Conservation (phyloP, 1,284 basidiomycete species). For the Ustilago curta region DNA sequence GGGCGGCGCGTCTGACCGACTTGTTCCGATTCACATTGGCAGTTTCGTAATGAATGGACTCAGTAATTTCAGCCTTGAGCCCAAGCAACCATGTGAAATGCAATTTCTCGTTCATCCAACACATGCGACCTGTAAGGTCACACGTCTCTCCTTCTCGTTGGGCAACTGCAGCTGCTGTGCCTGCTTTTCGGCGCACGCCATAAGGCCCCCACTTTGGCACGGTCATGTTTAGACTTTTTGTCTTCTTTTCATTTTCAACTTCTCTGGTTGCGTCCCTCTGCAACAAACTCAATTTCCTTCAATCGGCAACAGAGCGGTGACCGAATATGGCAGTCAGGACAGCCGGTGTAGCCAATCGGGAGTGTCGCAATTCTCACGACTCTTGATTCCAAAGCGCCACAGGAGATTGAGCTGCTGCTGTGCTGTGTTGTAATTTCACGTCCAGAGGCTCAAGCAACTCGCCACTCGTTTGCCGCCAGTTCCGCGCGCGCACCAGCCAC, state of each 20-base stretch:
- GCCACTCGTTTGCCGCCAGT: background rate
- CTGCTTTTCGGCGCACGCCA: no score
- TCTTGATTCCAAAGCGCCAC: background rate
- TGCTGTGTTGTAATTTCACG: conserved; percentile 2
- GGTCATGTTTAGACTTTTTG: no score
- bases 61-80: no score
- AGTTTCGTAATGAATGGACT: no score
- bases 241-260: conserved; percentile 1
- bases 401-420: background rate
- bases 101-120: no score
- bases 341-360: conserved; percentile 1
- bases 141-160: no score
- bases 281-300: background rate
- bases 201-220: no score
- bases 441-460: background rate
- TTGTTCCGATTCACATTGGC: conserved; percentile 1
- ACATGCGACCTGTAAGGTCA: no score
- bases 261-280: background rate
- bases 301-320: conserved; percentile 3
- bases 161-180: no score
- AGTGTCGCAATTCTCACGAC: background rate
- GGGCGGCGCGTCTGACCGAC: conserved; percentile 1
- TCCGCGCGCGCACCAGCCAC: conserved; percentile 13
- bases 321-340: background rate
- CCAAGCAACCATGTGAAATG: no score